These are phyloP conservation scores for Protea cynaroides DNA, from an alignment of 164 flowering plant species.

Conservation along the genomic window DNA sequence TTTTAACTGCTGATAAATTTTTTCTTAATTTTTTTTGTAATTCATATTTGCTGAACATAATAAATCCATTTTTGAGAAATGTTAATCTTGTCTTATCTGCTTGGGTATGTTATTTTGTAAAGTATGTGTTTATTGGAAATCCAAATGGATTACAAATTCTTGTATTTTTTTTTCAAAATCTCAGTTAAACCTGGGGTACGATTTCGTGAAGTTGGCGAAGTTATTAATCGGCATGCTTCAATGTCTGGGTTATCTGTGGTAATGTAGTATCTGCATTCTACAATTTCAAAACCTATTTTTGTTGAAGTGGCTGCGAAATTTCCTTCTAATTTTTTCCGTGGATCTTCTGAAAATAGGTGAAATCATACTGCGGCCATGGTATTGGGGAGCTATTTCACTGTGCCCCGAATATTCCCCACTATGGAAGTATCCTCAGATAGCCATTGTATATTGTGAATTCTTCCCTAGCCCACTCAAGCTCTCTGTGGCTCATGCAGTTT, in stretches of 20 bases:
- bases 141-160: neutral
- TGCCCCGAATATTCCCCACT: constrained; percentile 97
- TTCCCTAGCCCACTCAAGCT: too few relatives aligned
- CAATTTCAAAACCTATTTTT: neutral
- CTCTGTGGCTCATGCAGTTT: too few relatives aligned
- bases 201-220: constrained; percentile 94
- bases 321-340: neutral
- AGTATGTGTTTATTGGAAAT: neutral
- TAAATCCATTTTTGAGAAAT: neutral
- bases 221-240: constrained; percentile 83
- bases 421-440: constrained; percentile 69
- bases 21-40: neutral
- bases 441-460: too few relatives aligned
- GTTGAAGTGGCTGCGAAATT: neutral
- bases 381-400: constrained; percentile 98
- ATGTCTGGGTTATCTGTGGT: constrained; percentile 98
- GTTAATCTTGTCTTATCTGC: neutral
- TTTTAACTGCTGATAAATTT: too few relatives aligned
- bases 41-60: neutral
- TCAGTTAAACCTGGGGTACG: constrained; percentile 94
- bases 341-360: constrained; percentile 48
- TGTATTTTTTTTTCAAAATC: constrained; percentile 1
- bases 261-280: constrained; percentile 15
- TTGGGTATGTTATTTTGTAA: neutral
- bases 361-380: constrained; percentile 95